Percentiles rank a stretch among this genome's conserved stretches.
phyloP scores from a whole-genome alignment of 176 grass and related monocot species.

The Pharus latifolius region DNA sequence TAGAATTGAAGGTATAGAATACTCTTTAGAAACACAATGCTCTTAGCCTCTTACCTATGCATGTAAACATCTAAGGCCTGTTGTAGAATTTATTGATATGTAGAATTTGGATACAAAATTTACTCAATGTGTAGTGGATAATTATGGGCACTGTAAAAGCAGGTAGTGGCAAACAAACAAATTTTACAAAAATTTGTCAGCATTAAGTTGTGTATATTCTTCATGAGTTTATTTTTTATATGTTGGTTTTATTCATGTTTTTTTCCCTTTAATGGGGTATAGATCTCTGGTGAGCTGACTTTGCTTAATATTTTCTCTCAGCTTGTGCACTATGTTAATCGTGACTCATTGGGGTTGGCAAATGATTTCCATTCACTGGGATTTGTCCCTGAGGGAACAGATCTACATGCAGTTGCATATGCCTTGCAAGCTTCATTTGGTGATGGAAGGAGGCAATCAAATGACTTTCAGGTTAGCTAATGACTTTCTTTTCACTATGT shows the following conservation, averaged over 20 bases:
- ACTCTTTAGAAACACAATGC: not conserved
- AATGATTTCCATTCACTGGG: conserved; percentile 95
- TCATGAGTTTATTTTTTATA: not conserved
- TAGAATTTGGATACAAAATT: not conserved
- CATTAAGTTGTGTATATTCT: not conserved
- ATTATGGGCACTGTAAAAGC: not conserved
- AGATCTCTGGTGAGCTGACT: conserved; percentile 1
- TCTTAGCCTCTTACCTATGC: not conserved
- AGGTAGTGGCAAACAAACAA: not conserved
- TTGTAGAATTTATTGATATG: not conserved
- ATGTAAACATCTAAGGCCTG: not conserved
- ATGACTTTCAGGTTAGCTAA: conserved; percentile 78
- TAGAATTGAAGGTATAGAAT: not conserved
- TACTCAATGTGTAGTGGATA: not conserved
- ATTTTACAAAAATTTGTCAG: not conserved
- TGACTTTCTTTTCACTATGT: not conserved
- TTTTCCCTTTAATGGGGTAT: not conserved
- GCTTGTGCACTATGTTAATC: conserved; percentile 96
- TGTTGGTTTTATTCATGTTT: conserved; percentile 10
- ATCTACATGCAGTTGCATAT: conserved; percentile 61
- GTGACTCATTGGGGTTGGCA: conserved; percentile 71
- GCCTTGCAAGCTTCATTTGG: conserved; percentile 58
- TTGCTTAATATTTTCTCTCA: conserved; percentile 34
- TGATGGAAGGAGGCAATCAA: conserved; percentile 61
- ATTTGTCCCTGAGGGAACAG: conserved; percentile 88